Percentiles rank a stretch among this genome's conserved stretches.
Conservation (phyloP, 1,284 basidiomycete genomes). For the Omphalotus olearius region DNA sequence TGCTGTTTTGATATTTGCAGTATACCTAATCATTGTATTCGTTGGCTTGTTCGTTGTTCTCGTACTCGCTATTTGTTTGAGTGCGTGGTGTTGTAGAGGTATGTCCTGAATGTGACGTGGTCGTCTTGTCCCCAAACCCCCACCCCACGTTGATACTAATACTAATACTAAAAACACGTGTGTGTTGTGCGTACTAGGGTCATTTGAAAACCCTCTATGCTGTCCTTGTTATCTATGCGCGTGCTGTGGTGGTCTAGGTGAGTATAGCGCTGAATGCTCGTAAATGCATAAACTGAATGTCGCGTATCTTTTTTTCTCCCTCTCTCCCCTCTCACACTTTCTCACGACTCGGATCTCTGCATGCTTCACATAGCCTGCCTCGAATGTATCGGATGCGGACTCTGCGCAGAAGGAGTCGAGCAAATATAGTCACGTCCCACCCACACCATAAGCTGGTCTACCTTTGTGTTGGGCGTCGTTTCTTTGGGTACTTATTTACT, state of each 20-base stretch:
- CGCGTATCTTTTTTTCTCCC: background rate
- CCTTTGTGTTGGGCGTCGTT: no score
- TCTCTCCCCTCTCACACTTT: background rate
- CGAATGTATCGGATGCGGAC: constrained; percentile 51
- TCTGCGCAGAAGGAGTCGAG: constrained; percentile 45
- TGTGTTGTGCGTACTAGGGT: no score
- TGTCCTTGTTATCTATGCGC: constrained; percentile 65
- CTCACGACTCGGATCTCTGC: no score
- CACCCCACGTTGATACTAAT: no score
- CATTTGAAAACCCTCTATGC: constrained; percentile 55
- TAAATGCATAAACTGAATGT: background rate
- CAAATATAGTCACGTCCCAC: constrained; percentile 28
- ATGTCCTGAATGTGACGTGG: constrained; percentile 15
- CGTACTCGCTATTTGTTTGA: constrained; percentile 46
- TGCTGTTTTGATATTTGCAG: constrained; percentile 17
- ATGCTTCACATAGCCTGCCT: constrained; percentile 39
- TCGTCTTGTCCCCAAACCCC: no score
- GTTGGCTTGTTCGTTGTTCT: constrained; percentile 51
- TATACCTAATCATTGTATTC: constrained; percentile 54
- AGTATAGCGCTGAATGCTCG: constrained; percentile 18
- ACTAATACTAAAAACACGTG: no score
- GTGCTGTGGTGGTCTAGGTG: constrained; percentile 60
- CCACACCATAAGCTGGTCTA: no score
- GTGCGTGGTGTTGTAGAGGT: constrained; percentile 58
- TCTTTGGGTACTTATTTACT: no score